Conservation (phyloP, 2,329 filamentous ascomycete genomes). For the Cladophialophora carrionii region DNA sequence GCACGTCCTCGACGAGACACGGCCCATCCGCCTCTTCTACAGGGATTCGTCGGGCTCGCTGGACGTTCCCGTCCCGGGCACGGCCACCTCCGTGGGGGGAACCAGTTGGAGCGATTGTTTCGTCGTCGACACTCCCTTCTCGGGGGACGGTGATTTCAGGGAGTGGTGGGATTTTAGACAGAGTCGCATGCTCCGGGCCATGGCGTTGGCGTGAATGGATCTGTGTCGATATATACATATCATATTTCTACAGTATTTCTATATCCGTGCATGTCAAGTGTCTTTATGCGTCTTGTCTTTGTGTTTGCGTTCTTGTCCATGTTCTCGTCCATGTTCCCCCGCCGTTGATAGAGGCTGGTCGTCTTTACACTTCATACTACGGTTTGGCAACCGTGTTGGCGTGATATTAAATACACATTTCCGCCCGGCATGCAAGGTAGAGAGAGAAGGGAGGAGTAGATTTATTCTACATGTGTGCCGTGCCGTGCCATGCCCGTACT, state of each 20-base stretch:
- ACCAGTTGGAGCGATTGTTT: slow-evolving; percentile 26
- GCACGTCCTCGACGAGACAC: slow-evolving; percentile 26
- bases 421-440: not conserved
- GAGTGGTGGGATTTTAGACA: slow-evolving; percentile 20
- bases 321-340: no score
- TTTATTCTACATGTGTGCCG: not conserved
- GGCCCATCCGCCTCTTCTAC: slow-evolving; percentile 22
- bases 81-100: slow-evolving; percentile 1
- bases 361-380: no score
- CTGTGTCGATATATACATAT: not conserved
- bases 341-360: no score
- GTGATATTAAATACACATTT: not conserved
- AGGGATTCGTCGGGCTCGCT: slow-evolving; percentile 17
- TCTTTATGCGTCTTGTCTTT: no score
- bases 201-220: slow-evolving; percentile 17
- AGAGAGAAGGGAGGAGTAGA: not conserved
- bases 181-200: slow-evolving; percentile 18
- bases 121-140: slow-evolving; percentile 23
- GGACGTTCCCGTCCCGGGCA: slow-evolving; percentile 5
- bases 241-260: no score
- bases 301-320: no score
- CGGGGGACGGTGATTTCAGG: slow-evolving; percentile 16
- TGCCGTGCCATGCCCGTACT: no score
- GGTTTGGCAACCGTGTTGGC: not conserved
- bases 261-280: no score